phyloP scores from a whole-genome alignment of 2,329 filamentous ascomycete genomes.

The Microascus cirrosus region DNA sequence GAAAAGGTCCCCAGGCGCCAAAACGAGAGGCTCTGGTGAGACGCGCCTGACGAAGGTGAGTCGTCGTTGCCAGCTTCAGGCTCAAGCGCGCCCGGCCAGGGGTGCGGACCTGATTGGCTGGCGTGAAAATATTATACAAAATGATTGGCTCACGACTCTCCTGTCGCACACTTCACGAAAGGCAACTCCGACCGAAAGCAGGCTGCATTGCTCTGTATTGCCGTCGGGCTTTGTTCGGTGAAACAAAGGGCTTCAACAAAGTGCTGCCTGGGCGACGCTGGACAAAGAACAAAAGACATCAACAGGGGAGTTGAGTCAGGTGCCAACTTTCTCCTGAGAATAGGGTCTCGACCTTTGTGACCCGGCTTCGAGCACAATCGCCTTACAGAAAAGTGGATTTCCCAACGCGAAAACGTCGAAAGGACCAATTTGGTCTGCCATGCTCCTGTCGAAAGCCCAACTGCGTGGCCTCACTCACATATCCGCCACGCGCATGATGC shows the following conservation, averaged over 20 bases:
- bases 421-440: too few species aligned
- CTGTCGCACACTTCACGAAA: neutral
- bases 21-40: constrained; percentile 3
- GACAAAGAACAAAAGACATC: neutral
- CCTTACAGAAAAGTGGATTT: too few species aligned
- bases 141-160: neutral
- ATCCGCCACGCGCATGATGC: too few species aligned
- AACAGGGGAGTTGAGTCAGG: too few species aligned
- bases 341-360: too few species aligned
- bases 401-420: too few species aligned
- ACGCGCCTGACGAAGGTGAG: neutral
- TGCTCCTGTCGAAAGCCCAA: too few species aligned
- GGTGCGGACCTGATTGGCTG: constrained; percentile 2
- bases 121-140: neutral
- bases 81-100: constrained; percentile 1
- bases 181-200: neutral
- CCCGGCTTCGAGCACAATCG: too few species aligned
- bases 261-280: neutral
- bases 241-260: neutral
- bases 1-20: neutral
- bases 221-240: neutral
- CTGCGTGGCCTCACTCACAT: too few species aligned
- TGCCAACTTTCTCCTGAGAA: too few species aligned
- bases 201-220: neutral
- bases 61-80: neutral